phyloP scores from a whole-genome alignment of 768 basidiomycete species.

The Tephrocybe sp. region DNA sequence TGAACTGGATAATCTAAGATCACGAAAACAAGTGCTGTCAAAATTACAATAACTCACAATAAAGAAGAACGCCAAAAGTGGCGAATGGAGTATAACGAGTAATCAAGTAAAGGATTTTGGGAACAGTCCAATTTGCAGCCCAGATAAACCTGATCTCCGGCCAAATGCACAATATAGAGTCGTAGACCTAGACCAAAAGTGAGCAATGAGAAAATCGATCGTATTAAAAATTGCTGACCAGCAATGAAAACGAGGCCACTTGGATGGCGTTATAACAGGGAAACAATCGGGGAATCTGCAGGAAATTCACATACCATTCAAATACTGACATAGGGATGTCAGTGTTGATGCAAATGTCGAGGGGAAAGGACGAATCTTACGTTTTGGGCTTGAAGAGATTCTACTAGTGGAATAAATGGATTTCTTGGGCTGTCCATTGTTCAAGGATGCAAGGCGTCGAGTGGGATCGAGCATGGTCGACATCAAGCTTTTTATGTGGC shows the following conservation, averaged over 20 bases:
- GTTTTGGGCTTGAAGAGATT: not conserved
- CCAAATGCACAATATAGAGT: conserved; percentile 17
- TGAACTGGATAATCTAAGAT: not conserved
- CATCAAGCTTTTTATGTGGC: too few species aligned
- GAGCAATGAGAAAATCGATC: too few species aligned
- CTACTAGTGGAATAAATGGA: not conserved
- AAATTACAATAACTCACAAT: not conserved
- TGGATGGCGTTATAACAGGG: too few species aligned
- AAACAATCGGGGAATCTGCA: not conserved
- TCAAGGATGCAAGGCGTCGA: too few species aligned
- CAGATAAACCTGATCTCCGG: conserved; percentile 8
- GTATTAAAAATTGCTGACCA: not conserved
- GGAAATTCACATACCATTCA: not conserved
- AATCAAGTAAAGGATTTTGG: conserved; percentile 12
- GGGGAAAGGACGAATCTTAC: not conserved
- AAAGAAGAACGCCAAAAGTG: not conserved
- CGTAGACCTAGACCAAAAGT: conserved; percentile 17
- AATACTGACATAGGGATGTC: not conserved
- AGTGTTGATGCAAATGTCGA: not conserved
- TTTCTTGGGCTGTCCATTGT: too few species aligned
- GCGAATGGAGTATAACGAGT: conserved; percentile 11
- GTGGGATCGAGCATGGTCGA: too few species aligned
- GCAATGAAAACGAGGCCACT: not conserved
- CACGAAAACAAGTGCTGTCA: not conserved
- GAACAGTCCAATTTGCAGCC: conserved; percentile 9